Percentiles rank a stretch among this genome's conserved stretches.
Conservation (phyloP, 495 filamentous ascomycete genomes). For the Talaromyces thailandensis region DNA sequence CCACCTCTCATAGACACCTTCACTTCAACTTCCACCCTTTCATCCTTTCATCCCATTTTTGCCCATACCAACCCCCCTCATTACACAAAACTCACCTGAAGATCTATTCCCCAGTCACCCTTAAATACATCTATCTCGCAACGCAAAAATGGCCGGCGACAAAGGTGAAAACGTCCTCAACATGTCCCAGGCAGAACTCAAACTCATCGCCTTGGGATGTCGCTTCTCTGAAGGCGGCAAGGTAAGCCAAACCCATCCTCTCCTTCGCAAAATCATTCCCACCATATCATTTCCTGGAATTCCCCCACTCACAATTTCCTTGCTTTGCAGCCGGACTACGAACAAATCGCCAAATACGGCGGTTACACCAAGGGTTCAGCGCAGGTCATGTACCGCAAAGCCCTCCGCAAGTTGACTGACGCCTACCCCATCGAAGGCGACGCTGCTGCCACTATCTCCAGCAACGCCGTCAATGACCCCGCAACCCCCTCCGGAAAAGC, state of each 20-base stretch:
- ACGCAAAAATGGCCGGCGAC: conserved; percentile 10
- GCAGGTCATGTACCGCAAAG: conserved; percentile 13
- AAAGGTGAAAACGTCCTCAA: background rate
- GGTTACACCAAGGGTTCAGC: conserved; percentile 27
- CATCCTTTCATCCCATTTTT: background rate
- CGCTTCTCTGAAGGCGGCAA: conserved; percentile 14
- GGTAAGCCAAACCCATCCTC: conserved; percentile 8
- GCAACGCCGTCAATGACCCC: background rate
- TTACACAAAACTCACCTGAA: background rate
- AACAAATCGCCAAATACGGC: conserved; percentile 23
- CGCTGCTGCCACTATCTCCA: background rate
- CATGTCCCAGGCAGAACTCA: conserved; percentile 11
- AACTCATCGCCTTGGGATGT: conserved; percentile 14
- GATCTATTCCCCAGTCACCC: background rate
- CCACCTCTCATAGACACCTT: background rate
- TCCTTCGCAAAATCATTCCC: too few relatives aligned
- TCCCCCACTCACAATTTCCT: background rate
- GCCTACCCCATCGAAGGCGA: background rate
- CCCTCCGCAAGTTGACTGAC: conserved; percentile 18
- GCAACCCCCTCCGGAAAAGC: background rate
- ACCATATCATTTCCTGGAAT: background rate
- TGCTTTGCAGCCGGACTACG: conserved; percentile 25
- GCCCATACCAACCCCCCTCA: background rate
- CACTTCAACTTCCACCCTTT: background rate
- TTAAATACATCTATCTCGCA: conserved; percentile 2